A percentile compares a stretch with the other conserved stretches of the same genome.
These are phyloP conservation scores for Lizonia empirigonia DNA, from an alignment of 2,329 filamentous ascomycete genomes.

Conservation along the genomic window DNA sequence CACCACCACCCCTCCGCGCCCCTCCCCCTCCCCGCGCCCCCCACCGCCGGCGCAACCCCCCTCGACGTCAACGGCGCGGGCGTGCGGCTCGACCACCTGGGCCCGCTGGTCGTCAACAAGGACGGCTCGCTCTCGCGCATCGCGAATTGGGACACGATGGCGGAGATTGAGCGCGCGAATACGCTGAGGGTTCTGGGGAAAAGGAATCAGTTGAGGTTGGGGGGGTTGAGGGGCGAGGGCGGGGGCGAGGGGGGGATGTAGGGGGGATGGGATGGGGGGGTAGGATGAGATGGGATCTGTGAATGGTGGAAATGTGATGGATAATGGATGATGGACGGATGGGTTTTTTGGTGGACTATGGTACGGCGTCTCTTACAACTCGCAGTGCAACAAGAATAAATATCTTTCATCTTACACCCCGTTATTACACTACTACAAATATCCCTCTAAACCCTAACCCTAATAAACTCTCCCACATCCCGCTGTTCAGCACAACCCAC, in stretches of 20 bases:
- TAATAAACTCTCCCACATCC: too few relatives aligned
- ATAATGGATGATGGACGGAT: too few relatives aligned
- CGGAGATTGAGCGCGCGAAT: slow-evolving; percentile 68
- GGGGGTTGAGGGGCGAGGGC: slow-evolving; percentile 54
- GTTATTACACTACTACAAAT: too few relatives aligned
- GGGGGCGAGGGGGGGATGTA: too few relatives aligned
- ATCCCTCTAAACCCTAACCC: too few relatives aligned
- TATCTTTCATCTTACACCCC: too few relatives aligned
- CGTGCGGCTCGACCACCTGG: slow-evolving; percentile 69
- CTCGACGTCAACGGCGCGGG: slow-evolving; percentile 44
- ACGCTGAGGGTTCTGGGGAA: slow-evolving; percentile 70
- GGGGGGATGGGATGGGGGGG: not conserved
- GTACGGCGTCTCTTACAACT: too few relatives aligned
- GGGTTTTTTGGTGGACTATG: too few relatives aligned
- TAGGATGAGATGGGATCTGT: too few relatives aligned
- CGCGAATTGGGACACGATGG: slow-evolving; percentile 75
- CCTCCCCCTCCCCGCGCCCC: slow-evolving; percentile 5
- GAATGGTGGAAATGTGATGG: not conserved
- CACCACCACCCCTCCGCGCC: not conserved
- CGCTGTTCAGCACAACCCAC: too few relatives aligned
- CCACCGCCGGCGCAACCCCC: slow-evolving; percentile 18
- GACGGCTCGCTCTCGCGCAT: slow-evolving; percentile 75
- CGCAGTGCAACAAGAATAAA: too few relatives aligned
- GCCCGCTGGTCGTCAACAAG: slow-evolving; percentile 74
- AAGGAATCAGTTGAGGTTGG: slow-evolving; percentile 69